These are phyloP conservation scores for Starmerella vaccinii DNA, from an alignment of 805 yeast genomes.

Conservation along the genomic window DNA sequence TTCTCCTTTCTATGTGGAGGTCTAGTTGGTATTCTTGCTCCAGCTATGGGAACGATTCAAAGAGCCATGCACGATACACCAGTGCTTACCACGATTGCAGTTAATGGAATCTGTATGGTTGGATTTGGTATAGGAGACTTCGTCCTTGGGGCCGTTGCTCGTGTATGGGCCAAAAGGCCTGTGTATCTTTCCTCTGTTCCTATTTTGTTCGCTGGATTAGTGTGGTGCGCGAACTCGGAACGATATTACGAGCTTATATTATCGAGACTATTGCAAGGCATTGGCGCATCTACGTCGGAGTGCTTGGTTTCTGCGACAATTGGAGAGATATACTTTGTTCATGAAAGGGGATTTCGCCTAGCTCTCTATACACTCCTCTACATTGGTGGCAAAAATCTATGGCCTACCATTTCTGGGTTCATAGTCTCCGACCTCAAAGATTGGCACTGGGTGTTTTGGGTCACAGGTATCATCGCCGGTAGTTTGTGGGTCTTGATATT, in stretches of 20 bases:
- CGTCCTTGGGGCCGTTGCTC: neutral
- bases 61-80: neutral
- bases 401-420: slow-evolving; percentile 2
- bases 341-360: slow-evolving; percentile 1
- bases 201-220: neutral
- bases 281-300: neutral
- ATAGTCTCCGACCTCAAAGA: neutral
- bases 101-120: slow-evolving; percentile 1
- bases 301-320: slow-evolving; percentile 1
- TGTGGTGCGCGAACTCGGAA: neutral
- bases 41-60: slow-evolving; percentile 1
- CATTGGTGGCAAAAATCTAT: neutral
- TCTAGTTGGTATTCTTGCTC: neutral
- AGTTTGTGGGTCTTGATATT: neutral
- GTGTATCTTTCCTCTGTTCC: neutral
- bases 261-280: neutral
- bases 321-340: slow-evolving; percentile 1
- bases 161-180: neutral
- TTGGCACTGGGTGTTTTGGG: slow-evolving; percentile 6
- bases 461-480: neutral
- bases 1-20: slow-evolving; percentile 2
- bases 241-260: neutral
- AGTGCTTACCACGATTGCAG: neutral
- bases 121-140: neutral
- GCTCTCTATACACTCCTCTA: neutral